phyloP scores from a whole-genome alignment of 192 early-diverging fungal genomes.

The Backusella westeae region DNA sequence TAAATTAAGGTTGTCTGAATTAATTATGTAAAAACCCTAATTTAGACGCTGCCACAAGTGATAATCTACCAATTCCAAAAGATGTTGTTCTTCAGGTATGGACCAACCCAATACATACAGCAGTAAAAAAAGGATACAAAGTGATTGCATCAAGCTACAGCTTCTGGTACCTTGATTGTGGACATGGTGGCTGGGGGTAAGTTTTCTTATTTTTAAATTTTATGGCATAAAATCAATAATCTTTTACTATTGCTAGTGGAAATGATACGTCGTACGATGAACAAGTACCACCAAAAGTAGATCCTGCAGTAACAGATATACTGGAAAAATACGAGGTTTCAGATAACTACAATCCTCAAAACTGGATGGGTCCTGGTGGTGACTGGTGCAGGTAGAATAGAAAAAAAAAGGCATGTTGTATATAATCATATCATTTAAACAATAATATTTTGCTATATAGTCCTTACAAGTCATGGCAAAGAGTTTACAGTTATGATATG shows the following conservation, averaged over 20 bases:
- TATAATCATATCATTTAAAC: neutral
- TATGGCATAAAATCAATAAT: neutral
- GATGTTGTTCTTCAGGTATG: slow-evolving; percentile 71
- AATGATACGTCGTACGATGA: slow-evolving; percentile 57
- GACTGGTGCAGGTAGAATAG: slow-evolving; percentile 62
- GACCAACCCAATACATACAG: slow-evolving; percentile 61
- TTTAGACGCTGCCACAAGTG: slow-evolving; percentile 50
- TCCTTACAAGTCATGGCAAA: slow-evolving; percentile 75
- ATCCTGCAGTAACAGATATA: slow-evolving; percentile 27
- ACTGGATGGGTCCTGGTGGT: slow-evolving; percentile 46
- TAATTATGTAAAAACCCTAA: neutral
- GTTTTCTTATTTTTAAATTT: neutral
- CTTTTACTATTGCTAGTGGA: slow-evolving; percentile 27
- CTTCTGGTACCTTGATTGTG: slow-evolving; percentile 80
- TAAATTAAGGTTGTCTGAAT: neutral
- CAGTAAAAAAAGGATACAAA: slow-evolving; percentile 57
- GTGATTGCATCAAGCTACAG: slow-evolving; percentile 63
- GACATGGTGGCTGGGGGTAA: slow-evolving; percentile 69
- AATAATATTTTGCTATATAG: slow-evolving; percentile 30
- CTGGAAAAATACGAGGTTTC: slow-evolving; percentile 26
- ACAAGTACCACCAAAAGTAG: slow-evolving; percentile 26
- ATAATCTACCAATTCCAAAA: slow-evolving; percentile 46
- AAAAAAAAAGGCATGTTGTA: neutral
- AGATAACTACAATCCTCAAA: slow-evolving; percentile 31
- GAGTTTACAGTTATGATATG: slow-evolving; percentile 69